phyloP scores from a whole-genome alignment of 225 moss, liverwort and hornwort species.

The Rhytidiadelphus loreus region DNA sequence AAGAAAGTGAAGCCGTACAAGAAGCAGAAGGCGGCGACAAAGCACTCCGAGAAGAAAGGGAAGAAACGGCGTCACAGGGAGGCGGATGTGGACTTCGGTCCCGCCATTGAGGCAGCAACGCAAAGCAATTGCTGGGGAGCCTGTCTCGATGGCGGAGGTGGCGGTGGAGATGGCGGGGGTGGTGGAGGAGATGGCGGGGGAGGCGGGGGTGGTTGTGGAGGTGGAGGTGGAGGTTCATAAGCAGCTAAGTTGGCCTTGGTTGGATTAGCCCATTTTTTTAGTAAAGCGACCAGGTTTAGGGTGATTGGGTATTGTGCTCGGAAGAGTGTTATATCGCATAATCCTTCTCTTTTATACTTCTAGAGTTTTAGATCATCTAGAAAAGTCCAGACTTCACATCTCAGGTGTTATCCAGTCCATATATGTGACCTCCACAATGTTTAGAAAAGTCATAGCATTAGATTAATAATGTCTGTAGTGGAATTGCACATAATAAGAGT shows the following conservation, averaged over 20 bases:
- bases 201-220: neutral
- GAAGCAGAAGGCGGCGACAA: neutral
- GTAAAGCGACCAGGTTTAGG: too few relatives aligned
- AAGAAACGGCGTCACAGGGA: neutral
- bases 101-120: neutral
- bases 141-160: neutral
- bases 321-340: neutral
- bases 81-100: neutral
- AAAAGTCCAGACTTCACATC: neutral
- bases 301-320: neutral
- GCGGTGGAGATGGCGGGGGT: neutral
- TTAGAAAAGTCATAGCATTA: neutral
- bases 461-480: neutral
- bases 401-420: neutral
- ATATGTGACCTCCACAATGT: neutral
- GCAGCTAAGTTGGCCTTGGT: neutral
- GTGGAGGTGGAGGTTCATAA: neutral
- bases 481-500: neutral
- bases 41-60: neutral
- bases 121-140: neutral
- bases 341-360: neutral
- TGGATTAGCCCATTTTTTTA: neutral
- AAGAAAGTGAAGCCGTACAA: neutral
- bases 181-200: neutral
- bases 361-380: too few relatives aligned